These are phyloP conservation scores for Colletotrichum gigasporum DNA, from an alignment of 2,329 filamentous ascomycete species.

Conservation along the genomic window DNA sequence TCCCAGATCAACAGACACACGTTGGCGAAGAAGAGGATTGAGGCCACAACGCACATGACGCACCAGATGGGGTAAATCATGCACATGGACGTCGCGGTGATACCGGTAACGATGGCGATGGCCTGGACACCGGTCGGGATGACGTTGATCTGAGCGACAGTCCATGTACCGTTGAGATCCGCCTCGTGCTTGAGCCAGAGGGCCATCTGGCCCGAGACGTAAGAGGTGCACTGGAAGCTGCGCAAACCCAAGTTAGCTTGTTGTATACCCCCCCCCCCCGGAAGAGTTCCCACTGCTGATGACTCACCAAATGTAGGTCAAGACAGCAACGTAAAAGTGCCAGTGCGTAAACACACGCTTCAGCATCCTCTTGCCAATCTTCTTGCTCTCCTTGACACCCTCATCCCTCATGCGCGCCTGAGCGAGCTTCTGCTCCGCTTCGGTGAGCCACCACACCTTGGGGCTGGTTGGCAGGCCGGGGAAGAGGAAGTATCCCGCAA, in stretches of 20 bases:
- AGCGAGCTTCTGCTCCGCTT: slow-evolving; percentile 42
- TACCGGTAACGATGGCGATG: slow-evolving; percentile 35
- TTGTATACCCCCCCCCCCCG: too few species aligned
- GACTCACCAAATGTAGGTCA: slow-evolving; percentile 38
- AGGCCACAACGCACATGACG: slow-evolving; percentile 36
- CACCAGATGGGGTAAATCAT: slow-evolving; percentile 44
- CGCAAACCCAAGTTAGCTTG: too few species aligned
- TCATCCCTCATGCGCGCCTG: slow-evolving; percentile 39
- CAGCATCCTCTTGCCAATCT: slow-evolving; percentile 38
- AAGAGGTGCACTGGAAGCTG: slow-evolving; percentile 32
- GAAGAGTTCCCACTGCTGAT: too few species aligned
- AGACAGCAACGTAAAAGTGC: slow-evolving; percentile 39
- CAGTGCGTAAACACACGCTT: slow-evolving; percentile 38
- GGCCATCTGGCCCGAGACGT: slow-evolving; percentile 34
- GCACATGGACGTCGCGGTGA: slow-evolving; percentile 37
- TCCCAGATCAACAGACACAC: slow-evolving; percentile 31
- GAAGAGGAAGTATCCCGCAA: slow-evolving; percentile 56
- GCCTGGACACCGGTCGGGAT: slow-evolving; percentile 32
- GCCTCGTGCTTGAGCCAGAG: slow-evolving; percentile 34
- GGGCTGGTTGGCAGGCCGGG: slow-evolving; percentile 47
- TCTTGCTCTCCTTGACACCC: slow-evolving; percentile 29
- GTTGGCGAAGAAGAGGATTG: slow-evolving; percentile 29
- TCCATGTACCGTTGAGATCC: slow-evolving; percentile 20
- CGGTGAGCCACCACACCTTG: slow-evolving; percentile 42
- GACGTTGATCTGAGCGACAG: slow-evolving; percentile 33